Evolutionary conservation across 306 rosid species (phyloP), one percentile per base, ranked within the genome.

Genomic region (Casuarina equisetifolia): DNA sequence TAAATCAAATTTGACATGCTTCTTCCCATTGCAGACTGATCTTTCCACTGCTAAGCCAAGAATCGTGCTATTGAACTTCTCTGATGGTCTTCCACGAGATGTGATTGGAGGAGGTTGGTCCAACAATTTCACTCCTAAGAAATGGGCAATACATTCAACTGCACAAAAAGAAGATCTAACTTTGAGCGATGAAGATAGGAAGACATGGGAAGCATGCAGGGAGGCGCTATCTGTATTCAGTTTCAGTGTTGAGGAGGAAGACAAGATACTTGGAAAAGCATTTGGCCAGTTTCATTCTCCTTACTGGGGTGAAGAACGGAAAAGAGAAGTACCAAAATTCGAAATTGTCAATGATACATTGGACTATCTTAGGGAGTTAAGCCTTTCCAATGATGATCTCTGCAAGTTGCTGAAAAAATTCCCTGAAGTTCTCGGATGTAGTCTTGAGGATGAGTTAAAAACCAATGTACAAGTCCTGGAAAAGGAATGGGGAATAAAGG

Each of bases 381-480:
- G 79, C 80, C 97, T 95, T 44, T 89, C 97, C 3, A 83, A 92
- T 13, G 93, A 92, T 4, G 97, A 95, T 81, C 83, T 95, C 25
- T 61, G 78, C 77, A 92, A 92, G 88, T 70, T 95, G 88, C 92
- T 95, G 5, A 92, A 91, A 80, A 95, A 89, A 81, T 95, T 95
- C 77, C 97, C 97, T 0, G 98, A 95, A 84, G 95, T 87, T 86
- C 93, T 95, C 69, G 98, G 97, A 79, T 95, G 98, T 76, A 70
- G 83, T 67, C 85, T 95, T 46, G 93, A 95, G 52, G 80, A 82
- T 44, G 98, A 95, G 74, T 25, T 91, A 80, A 95, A 87, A 88
- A 69, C 72, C 48, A 95, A 92, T 68, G 87, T 87, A 69, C 87
- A 89, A 78, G 62, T 95, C 55, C 76, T 95, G 85, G 92, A 89